A percentile compares a stretch with the other conserved stretches of the same genome.
phyloP scores from a whole-genome alignment of 2,329 filamentous ascomycete genomes.

The Onygenales sp. region DNA sequence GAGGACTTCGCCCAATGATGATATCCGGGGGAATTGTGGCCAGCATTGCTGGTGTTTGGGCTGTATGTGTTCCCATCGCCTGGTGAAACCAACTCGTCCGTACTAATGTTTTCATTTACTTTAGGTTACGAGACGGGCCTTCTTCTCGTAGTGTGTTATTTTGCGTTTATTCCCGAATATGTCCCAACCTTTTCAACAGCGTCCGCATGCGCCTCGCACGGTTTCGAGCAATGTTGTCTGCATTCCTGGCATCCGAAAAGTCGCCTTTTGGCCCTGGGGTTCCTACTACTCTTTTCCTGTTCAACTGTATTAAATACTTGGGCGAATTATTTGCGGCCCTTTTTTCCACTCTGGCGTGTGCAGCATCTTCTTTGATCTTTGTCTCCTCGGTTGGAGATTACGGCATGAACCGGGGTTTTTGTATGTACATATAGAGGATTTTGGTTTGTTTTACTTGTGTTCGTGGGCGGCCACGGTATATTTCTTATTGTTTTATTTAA shows the following conservation, averaged over 20 bases:
- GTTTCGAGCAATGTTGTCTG: not conserved
- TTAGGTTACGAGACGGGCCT: conserved; percentile 42
- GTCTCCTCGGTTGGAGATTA: conserved; percentile 21
- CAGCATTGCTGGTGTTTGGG: conserved; percentile 75
- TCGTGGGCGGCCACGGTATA: not conserved
- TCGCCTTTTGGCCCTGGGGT: not conserved
- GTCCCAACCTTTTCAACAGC: not conserved
- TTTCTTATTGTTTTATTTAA: not conserved
- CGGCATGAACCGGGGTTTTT: conserved; percentile 32
- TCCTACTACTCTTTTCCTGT: not conserved
- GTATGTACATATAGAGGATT: conserved; percentile 34
- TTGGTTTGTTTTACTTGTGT: conserved; percentile 4
- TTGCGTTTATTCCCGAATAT: not conserved
- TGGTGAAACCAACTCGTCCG: conserved; percentile 9
- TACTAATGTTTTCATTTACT: conserved; percentile 11
- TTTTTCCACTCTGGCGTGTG: conserved; percentile 37
- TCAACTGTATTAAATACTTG: conserved; percentile 1
- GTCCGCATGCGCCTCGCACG: not conserved
- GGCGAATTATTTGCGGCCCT: conserved; percentile 15
- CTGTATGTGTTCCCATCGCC: conserved; percentile 53
- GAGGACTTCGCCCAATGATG: conserved; percentile 82
- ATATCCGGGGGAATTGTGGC: conserved; percentile 88
- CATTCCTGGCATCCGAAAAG: not conserved
- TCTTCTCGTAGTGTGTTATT: conserved; percentile 31
- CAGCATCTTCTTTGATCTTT: conserved; percentile 28